Conservation (phyloP, 2,329 filamentous ascomycete genomes). For the Chalara sp. region DNA sequence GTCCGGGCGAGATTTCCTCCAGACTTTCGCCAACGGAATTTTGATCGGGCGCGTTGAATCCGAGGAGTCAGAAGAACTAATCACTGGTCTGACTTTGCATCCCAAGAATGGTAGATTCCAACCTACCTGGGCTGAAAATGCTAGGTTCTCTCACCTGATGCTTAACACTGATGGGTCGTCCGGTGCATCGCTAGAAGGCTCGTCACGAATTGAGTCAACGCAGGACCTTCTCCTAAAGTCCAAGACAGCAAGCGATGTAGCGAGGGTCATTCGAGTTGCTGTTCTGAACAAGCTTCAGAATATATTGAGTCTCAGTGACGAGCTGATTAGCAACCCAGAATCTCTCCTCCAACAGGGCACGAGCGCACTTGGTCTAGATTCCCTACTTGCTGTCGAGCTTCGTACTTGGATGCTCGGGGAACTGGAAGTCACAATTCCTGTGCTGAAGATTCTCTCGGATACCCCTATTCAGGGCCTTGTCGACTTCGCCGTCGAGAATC, state of each 20-base stretch:
- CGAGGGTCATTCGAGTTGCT: background rate
- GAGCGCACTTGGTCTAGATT: conserved; percentile 12
- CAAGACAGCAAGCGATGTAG: background rate
- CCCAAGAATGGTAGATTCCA: background rate
- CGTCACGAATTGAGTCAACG: background rate
- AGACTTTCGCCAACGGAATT: conserved; percentile 36
- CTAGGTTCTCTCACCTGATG: conserved; percentile 1
- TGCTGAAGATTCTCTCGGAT: conserved; percentile 2
- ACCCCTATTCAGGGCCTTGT: background rate
- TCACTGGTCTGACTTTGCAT: background rate
- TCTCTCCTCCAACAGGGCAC: conserved; percentile 14
- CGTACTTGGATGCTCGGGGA: conserved; percentile 11
- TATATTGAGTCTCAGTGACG: conserved; percentile 2
- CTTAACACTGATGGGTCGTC: conserved; percentile 1
- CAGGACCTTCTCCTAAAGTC: background rate
- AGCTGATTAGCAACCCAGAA: conserved; percentile 7
- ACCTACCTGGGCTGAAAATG: background rate
- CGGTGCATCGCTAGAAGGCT: background rate
- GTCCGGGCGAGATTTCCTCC: conserved; percentile 33
- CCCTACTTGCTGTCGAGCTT: conserved; percentile 13
- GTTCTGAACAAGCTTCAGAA: background rate
- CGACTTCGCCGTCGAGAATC: background rate
- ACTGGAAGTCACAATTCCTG: conserved; percentile 7
- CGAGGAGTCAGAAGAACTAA: background rate
- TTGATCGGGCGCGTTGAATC: conserved; percentile 25